These are phyloP conservation scores for Eucalyptus cladocalyx DNA, from an alignment of 345 rosid genomes.

Conservation along the genomic window DNA sequence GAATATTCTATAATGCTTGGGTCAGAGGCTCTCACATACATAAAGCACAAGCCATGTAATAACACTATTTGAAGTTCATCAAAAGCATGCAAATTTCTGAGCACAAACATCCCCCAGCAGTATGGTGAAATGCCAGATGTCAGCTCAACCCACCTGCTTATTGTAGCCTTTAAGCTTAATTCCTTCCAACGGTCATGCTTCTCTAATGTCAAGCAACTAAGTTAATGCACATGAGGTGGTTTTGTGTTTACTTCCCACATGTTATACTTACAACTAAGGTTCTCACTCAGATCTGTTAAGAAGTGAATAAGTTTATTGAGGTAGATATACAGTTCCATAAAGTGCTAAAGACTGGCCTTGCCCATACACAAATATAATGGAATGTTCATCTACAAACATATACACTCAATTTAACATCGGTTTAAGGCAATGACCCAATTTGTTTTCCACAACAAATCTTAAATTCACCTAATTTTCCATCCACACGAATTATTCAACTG, in stretches of 20 bases:
- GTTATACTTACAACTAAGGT: neutral
- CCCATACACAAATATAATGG: neutral
- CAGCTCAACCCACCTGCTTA: neutral
- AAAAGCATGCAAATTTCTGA: neutral
- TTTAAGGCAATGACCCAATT: neutral
- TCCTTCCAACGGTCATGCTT: neutral
- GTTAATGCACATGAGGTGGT: neutral
- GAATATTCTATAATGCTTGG: neutral
- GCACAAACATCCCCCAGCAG: neutral
- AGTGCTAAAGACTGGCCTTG: neutral
- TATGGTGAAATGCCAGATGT: neutral
- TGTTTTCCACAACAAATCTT: neutral
- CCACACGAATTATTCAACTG: neutral
- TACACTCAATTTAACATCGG: neutral
- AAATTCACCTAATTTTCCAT: neutral
- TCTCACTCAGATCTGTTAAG: neutral
- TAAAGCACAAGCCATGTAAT: neutral
- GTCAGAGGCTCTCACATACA: neutral
- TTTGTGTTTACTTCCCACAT: neutral
- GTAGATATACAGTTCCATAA: neutral
- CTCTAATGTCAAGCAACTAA: neutral
- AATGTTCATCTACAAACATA: neutral
- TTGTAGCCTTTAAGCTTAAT: neutral
- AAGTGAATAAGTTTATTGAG: neutral
- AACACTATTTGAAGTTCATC: neutral